Percentiles rank a stretch among this genome's conserved stretches.
Conservation (phyloP, 2,329 filamentous ascomycete species). For the Fusarium guadeloupense region DNA sequence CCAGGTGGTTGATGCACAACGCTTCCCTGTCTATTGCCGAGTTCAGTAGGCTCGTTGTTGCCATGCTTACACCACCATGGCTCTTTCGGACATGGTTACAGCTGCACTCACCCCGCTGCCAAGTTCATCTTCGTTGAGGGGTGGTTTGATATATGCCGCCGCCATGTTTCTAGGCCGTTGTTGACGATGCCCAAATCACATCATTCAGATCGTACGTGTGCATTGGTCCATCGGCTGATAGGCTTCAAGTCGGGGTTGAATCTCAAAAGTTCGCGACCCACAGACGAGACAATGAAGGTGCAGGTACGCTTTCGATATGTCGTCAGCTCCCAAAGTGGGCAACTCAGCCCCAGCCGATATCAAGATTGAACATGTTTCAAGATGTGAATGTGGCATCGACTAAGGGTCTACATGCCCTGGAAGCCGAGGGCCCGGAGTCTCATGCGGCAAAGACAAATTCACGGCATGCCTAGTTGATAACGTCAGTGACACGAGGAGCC, state of each 20-base stretch:
- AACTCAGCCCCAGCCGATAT: slow-evolving; percentile 18
- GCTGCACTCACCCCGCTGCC: slow-evolving; percentile 30
- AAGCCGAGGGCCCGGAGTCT: slow-evolving; percentile 13
- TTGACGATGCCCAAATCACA: slow-evolving; percentile 41
- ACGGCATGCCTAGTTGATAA: slow-evolving; percentile 48
- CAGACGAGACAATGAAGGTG: slow-evolving; percentile 26
- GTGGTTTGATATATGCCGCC: slow-evolving; percentile 37
- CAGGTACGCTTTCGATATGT: slow-evolving; percentile 26
- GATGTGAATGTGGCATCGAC: slow-evolving; percentile 38
- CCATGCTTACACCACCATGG: slow-evolving; percentile 31
- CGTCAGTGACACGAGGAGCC: slow-evolving; percentile 26
- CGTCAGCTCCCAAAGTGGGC: slow-evolving; percentile 32
- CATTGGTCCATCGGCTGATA: slow-evolving; percentile 36
- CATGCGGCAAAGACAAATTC: slow-evolving; percentile 48
- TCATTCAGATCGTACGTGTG: slow-evolving; percentile 40
- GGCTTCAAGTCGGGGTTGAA: slow-evolving; percentile 24
- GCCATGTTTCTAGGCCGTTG: slow-evolving; percentile 40
- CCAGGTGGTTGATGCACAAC: slow-evolving; percentile 39
- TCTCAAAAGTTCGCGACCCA: slow-evolving; percentile 31
- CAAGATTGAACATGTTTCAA: slow-evolving; percentile 4
- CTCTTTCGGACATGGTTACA: slow-evolving; percentile 33
- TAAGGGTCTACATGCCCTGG: slow-evolving; percentile 42
- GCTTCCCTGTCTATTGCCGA: slow-evolving; percentile 33
- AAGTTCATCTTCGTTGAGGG: slow-evolving; percentile 33
- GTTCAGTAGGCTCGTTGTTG: slow-evolving; percentile 30